Base-by-base conservation (phyloP, 805 yeast species). In the Metahyphopichia silvanorum region DNA sequence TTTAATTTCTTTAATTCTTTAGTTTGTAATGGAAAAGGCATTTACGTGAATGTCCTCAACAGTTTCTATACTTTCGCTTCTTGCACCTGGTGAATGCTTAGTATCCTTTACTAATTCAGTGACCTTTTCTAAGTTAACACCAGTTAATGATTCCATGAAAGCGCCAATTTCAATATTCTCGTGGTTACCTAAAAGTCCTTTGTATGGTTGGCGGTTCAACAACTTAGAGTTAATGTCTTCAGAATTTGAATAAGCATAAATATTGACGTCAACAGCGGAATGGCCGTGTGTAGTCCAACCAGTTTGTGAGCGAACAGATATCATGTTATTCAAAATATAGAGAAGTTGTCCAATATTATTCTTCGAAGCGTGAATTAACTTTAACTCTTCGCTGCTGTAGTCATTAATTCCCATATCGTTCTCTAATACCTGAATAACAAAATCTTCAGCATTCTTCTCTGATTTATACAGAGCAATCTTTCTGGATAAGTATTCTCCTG, bases 261-360 rank as follows among this genome's bases (percentile, higher is more conserved):
- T 84, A 51, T 91, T 89, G 22, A 89, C 96, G 58, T 89, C 98
- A 11, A 89, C 96, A 0, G 96, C 96, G 14, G 95, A 81, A 57
- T 89, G 98, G 19, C 97, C 98, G 50, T 87, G 95, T 0, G 97
- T 89, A 7, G 95, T 72, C 96, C 96, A 89, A n/a, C 96, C 97
- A 12, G 87, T 77, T 57, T 84, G 84, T 0, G 97, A 87, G 42
- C 95, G 76, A n/a, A 61, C 49, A 1, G 95, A 83, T 8, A 87
- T 74, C 74, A 89, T 74, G 34, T 79, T 70, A 49, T 85, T 82
- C 35, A 87, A 57, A 24, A 69, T 60, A 39, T 77, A 77, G 16
- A 76, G 40, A 8, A 83, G 53, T 2, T 38, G 47, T 3, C 57
- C 49, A 16, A 81, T 59, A 32, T 48, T 35, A 23, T 38, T 32